Base-by-base conservation (phyloP, 1,139 yeast genomes). In the Yamadazyma songkhlaensis region DNA sequence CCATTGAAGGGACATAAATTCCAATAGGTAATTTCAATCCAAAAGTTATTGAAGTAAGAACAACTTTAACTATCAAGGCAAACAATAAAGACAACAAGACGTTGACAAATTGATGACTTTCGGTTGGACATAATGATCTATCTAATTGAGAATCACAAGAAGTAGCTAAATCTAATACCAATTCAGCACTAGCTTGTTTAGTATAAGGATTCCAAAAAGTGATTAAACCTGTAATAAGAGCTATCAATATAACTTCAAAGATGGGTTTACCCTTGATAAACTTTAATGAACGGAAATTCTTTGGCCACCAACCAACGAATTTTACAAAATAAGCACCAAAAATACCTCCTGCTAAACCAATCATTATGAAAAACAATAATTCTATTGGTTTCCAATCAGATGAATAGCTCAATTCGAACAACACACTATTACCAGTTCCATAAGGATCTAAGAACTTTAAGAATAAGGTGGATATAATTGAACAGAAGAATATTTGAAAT, bases 1-100 rank as follows among this genome's bases (percentile, higher is more conserved):
- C 83, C 85, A 81, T 79, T 1, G 84, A 75, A 1, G 87, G 87
- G 0, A 81, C 82, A 50, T 81, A 81, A 15, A 81, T 76, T 15
- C 87, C 87, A 38, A 80, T 72, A 0, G 87, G 87, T 3, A 81
- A 62, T 48, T 78, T 80, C 39, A 79, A 55, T 1, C 87, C 87
- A 55, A 78, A 77, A 0, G 84, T 77, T 9, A 78, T 53, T 22
- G 72, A 63, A 0, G 84, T 79, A 25, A 79, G 57, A 2, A 67
- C 38, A 1, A 73, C 48, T 46, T 79, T 79, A 34, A 74, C 59
- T 1, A 64, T 44, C 33, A 79, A 60, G 3, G 83, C 84, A 47
- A 57, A 54, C 1, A 51, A 38, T 9, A 79, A 57, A 1, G 64
- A 53, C 7, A 50, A 41, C 9, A 77, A 40, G 37, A 73, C 74